Conservation (phyloP, 2,329 filamentous ascomycete species). For the Verticillium nubilum region DNA sequence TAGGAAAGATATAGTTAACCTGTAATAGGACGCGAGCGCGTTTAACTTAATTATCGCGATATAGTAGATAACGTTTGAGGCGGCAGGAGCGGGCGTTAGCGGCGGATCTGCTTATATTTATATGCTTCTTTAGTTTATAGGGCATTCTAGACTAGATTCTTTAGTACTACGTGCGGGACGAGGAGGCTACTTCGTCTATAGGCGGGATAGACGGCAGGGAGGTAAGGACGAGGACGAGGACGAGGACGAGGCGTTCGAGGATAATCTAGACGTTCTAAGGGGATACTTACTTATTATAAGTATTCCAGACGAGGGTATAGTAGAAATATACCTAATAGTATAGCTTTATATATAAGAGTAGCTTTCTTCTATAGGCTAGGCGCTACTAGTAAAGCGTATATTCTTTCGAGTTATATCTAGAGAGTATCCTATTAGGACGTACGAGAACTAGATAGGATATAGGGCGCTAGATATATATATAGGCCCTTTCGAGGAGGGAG, state of each 20-base stretch:
- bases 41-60: conserved; percentile 19
- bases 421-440: background rate
- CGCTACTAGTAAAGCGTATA: background rate
- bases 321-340: conserved; percentile 37
- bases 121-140: conserved; percentile 39
- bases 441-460: background rate
- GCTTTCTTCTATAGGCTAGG: conserved; percentile 13
- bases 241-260: too few relatives aligned
- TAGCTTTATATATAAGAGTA: conserved; percentile 22
- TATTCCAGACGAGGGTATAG: conserved; percentile 14
- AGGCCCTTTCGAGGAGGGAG: too few relatives aligned
- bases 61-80: conserved; percentile 19
- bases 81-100: conserved; percentile 24
- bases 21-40: background rate
- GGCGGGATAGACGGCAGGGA: conserved; percentile 11
- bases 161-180: background rate
- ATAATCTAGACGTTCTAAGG: too few relatives aligned
- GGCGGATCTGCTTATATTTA: conserved; percentile 33
- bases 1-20: background rate
- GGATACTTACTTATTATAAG: conserved; percentile 27
- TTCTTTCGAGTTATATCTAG: background rate
- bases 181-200: background rate
- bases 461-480: too few relatives aligned
- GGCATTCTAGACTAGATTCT: conserved; percentile 24
- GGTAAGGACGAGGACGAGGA: too few relatives aligned